phyloP scores from a whole-genome alignment of 1,139 yeast species.

The Debaryomycetaceae sp. region DNA sequence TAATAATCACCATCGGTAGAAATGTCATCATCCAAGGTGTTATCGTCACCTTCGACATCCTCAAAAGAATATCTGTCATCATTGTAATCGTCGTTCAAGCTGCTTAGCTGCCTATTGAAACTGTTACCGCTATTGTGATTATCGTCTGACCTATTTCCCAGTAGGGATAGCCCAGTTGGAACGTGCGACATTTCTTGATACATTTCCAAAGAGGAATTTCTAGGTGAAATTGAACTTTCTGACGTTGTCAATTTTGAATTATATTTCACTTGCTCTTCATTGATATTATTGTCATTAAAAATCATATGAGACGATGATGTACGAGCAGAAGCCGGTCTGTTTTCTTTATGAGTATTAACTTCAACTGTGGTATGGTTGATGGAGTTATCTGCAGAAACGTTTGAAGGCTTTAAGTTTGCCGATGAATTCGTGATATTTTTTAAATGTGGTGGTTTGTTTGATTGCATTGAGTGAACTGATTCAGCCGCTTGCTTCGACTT shows the following conservation, averaged over 20 bases:
- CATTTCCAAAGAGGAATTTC: neutral
- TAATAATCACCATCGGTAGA: slow-evolving; percentile 30
- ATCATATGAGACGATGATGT: slow-evolving; percentile 1
- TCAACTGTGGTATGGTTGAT: neutral
- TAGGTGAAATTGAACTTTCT: neutral
- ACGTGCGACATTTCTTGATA: neutral
- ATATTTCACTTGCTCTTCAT: slow-evolving; percentile 1
- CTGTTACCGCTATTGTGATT: slow-evolving; percentile 1
- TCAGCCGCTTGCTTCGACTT: slow-evolving; percentile 3
- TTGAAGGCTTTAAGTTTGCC: slow-evolving; percentile 1
- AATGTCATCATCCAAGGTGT: slow-evolving; percentile 26
- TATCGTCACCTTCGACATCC: slow-evolving; percentile 27
- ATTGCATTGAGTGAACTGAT: slow-evolving; percentile 12
- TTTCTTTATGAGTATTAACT: neutral
- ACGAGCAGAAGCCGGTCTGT: neutral
- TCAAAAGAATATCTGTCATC: slow-evolving; percentile 27
- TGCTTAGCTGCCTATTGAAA: slow-evolving; percentile 3
- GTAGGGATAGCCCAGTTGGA: slow-evolving; percentile 1
- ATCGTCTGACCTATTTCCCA: slow-evolving; percentile 3
- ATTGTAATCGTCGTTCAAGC: slow-evolving; percentile 8
- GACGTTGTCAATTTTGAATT: neutral
- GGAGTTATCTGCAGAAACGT: slow-evolving; percentile 4
- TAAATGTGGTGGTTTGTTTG: slow-evolving; percentile 8
- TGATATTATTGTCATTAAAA: neutral
- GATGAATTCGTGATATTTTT: slow-evolving; percentile 4